These are phyloP conservation scores for Cercospora citrullina DNA, from an alignment of 2,329 filamentous ascomycete genomes.

Conservation along the genomic window DNA sequence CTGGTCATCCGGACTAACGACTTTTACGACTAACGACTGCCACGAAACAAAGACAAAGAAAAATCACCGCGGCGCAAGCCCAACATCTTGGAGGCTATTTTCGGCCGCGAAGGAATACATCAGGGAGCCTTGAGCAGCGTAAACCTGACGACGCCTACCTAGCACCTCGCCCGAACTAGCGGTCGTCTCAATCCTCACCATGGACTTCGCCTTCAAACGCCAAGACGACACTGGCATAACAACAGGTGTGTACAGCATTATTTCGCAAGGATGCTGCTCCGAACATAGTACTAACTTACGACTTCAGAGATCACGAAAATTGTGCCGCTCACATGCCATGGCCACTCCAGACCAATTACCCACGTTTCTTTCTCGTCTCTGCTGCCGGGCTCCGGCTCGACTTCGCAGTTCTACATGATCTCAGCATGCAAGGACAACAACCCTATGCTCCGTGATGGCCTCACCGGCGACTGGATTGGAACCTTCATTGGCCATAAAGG, in stretches of 20 bases:
- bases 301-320: conserved; percentile 56
- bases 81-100: not conserved
- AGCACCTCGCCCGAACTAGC: not conserved
- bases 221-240: conserved; percentile 38
- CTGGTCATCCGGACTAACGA: conserved; percentile 1
- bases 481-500: conserved; percentile 98
- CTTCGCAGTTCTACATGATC: conserved; percentile 73
- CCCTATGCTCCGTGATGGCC: conserved; percentile 94
- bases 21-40: conserved; percentile 14
- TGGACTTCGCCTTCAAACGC: conserved; percentile 40
- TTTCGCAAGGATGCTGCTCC: not conserved
- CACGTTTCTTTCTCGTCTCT: conserved; percentile 87
- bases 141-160: not conserved
- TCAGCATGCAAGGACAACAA: conserved; percentile 86
- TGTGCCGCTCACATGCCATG: conserved; percentile 90
- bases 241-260: conserved; percentile 25
- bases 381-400: conserved; percentile 45
- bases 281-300: conserved; percentile 5
- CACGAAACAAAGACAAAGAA: conserved; percentile 8
- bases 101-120: not conserved
- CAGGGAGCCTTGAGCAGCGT: not conserved
- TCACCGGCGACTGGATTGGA: conserved; percentile 96
- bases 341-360: conserved; percentile 87
- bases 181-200: conserved; percentile 9
- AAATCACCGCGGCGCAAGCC: conserved; percentile 3